These are phyloP conservation scores for Yarrowia hollandica DNA, from an alignment of 805 yeast genomes.

Conservation along the genomic window DNA sequence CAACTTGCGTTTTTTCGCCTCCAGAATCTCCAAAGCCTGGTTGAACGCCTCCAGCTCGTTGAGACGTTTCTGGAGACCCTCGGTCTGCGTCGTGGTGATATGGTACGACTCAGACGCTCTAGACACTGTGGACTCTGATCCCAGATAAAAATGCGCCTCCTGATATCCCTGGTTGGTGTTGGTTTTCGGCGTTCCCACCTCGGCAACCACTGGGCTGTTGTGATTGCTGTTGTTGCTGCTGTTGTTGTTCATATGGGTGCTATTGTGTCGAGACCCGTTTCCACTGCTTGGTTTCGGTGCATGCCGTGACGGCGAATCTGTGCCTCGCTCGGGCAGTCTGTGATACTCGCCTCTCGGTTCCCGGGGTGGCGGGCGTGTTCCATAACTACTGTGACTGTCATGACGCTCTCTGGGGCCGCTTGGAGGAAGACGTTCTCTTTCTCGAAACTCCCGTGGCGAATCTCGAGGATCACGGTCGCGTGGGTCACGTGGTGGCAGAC, in stretches of 20 bases:
- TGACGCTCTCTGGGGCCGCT: constrained; percentile 12
- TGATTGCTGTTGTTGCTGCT: neutral
- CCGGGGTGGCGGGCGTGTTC: neutral
- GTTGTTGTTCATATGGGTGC: neutral
- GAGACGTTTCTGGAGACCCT: neutral
- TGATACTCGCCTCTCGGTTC: neutral
- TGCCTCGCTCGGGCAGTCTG: neutral
- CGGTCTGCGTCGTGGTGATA: neutral
- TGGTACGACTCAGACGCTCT: constrained; percentile 8
- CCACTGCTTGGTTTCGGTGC: neutral
- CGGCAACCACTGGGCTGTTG: neutral
- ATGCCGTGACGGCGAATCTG: neutral
- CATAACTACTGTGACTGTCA: neutral
- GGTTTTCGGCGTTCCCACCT: neutral
- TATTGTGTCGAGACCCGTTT: neutral
- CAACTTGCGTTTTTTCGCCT: constrained; percentile 1
- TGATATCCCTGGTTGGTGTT: neutral
- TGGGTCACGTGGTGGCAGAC: neutral
- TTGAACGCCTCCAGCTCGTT: constrained; percentile 20
- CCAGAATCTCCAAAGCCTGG: constrained; percentile 4
- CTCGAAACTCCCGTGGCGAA: neutral
- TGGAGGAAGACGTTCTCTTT: neutral
- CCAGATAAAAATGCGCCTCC: constrained; percentile 1
- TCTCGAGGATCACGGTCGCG: neutral
- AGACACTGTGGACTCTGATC: neutral